Evolutionary conservation across 257 asterid species (phyloP).

Genomic region (Solanum paucissectum): DNA sequence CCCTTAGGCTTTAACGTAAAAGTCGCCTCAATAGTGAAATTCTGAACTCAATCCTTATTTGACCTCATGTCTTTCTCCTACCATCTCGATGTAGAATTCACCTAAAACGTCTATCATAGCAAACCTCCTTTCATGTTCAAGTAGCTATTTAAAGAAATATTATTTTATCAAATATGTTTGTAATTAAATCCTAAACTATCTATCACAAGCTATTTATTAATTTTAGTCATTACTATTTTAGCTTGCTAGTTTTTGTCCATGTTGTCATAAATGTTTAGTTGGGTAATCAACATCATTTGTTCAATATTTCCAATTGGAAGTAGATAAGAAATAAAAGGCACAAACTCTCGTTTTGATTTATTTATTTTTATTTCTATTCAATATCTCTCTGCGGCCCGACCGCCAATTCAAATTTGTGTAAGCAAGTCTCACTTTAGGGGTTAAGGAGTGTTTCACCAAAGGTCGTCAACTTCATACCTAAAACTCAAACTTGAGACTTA

Average conservation of each 20-base stretch:
- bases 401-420: no score
- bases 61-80: neutral
- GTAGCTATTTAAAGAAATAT: neutral
- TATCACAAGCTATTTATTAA: neutral
- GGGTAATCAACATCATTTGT: neutral
- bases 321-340: neutral
- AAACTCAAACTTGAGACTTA: fast-evolving
- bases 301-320: neutral
- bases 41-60: no score
- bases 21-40: neutral
- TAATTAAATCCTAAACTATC: neutral
- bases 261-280: neutral
- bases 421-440: fast-evolving
- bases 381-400: no score
- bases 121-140: neutral
- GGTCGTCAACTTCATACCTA: neutral
- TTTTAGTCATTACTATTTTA: neutral
- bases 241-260: neutral
- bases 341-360: neutral
- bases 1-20: neutral
- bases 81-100: neutral
- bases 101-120: neutral
- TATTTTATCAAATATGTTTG: neutral
- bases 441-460: neutral
- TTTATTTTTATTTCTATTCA: no score